Evolutionary conservation across 2,329 filamentous ascomycete species (phyloP).

Genomic region (Trichoderma simmonsii): DNA sequence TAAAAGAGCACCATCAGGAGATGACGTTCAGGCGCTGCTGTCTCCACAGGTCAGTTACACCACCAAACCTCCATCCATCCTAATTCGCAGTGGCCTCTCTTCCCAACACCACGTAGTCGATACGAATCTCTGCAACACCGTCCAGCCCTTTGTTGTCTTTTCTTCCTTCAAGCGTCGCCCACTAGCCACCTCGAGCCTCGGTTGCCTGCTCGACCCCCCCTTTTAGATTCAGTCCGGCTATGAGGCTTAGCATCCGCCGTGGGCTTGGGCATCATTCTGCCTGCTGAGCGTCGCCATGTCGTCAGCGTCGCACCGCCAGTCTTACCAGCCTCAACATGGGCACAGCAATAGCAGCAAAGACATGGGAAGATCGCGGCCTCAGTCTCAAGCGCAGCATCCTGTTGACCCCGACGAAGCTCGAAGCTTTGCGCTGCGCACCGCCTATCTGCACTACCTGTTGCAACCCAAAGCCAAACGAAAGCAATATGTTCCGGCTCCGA

Average conservation of each 20-base stretch:
- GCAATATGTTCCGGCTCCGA: conserved; percentile 72
- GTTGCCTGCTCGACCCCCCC: conserved; percentile 2
- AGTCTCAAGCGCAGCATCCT: conserved; percentile 46
- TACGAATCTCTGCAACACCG: not conserved
- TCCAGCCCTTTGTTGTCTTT: not conserved
- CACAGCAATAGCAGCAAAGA: conserved; percentile 43
- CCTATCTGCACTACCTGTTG: conserved; percentile 88
- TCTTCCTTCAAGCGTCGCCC: not conserved
- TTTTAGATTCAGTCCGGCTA: conserved; percentile 23
- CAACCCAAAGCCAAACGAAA: conserved; percentile 87
- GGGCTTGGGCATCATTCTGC: conserved; percentile 31
- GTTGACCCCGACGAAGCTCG: conserved; percentile 76
- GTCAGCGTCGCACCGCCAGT: conserved; percentile 46
- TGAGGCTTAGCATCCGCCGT: conserved; percentile 30
- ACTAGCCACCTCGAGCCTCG: conserved; percentile 2
- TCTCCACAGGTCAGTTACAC: not conserved
- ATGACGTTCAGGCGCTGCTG: not conserved
- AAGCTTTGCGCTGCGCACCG: conserved; percentile 83
- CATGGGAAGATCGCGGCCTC: conserved; percentile 40
- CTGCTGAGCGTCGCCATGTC: conserved; percentile 44
- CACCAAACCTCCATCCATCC: not conserved
- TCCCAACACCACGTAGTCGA: not conserved
- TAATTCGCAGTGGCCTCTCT: not conserved
- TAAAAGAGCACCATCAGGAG: not conserved
- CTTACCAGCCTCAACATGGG: conserved; percentile 45